phyloP scores from a whole-genome alignment of 2,329 filamentous ascomycete genomes.

The Trichoderma asperellum region DNA sequence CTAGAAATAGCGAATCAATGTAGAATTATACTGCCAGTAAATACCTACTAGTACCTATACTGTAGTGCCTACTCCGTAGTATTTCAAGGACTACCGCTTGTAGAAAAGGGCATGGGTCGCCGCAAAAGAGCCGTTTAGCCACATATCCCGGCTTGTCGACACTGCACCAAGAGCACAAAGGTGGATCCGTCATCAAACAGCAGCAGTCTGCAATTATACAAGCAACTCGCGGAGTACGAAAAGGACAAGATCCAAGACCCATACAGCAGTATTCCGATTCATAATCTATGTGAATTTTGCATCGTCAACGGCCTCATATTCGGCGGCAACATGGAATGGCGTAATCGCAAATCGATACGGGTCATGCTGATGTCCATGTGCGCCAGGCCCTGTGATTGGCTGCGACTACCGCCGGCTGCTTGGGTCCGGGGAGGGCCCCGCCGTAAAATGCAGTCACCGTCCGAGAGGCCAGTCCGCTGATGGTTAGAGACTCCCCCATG shows the following conservation, averaged over 20 bases:
- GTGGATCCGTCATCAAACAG: background rate
- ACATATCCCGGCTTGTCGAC: background rate
- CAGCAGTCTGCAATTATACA: background rate
- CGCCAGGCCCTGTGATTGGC: constrained; percentile 17
- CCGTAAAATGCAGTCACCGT: constrained; percentile 20
- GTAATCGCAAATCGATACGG: constrained; percentile 9
- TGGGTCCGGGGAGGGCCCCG: constrained; percentile 25
- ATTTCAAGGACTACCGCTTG: too few relatives aligned
- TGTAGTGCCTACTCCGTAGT: too few relatives aligned
- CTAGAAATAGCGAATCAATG: background rate
- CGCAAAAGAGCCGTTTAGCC: background rate
- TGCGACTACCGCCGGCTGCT: constrained; percentile 19
- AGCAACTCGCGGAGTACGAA: background rate
- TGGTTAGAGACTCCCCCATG: constrained; percentile 6
- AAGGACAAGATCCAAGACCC: background rate
- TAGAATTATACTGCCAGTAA: background rate
- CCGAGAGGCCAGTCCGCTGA: constrained; percentile 11
- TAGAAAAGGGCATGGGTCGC: background rate
- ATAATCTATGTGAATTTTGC: background rate
- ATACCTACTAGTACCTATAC: too few relatives aligned
- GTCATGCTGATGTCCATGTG: background rate
- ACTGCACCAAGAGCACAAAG: background rate
- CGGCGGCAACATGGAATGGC: background rate
- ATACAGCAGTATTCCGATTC: background rate
- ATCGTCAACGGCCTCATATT: background rate